Evolutionary conservation across 768 basidiomycete genomes (phyloP), one percentile per base, ranked within the genome.

Genomic region (Rhizopogon rudus): DNA sequence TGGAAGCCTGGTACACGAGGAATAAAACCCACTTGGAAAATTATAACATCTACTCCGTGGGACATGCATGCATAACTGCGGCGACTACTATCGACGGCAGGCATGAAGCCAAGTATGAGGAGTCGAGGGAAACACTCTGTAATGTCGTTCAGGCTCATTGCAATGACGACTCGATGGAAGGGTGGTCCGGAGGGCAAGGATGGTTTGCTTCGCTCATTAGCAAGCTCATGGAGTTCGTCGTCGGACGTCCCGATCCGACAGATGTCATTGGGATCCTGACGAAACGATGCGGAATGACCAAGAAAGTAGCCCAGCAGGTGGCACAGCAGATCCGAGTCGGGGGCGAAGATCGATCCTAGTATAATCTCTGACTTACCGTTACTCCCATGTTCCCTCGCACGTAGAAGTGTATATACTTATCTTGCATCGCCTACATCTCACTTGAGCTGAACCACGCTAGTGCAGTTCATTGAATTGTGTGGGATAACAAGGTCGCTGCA

Each of bases 21-120:
- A 72, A 74, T 49, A 43, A 57, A 12, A 35, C 45, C 7, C 44
- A 54, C 51, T 73, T 72, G 40, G 42, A 45, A 37, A 55, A 7
- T 53, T 63, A 69, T 45, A 62, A 62, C 28, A 71, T 69, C 39
- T 46, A 61, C 37, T 61, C 71, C 14, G 59, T 58, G 22, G 74
- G 70, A 1, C 70, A 75, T 6, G 77, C 74, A 7, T 79, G 78
- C 56, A 65, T 78, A 55, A 77, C 76, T 1, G 72, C 74, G 2
- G 66, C 33, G 8, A 35, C 17, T 35, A 12, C 14, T 22, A 33
- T 63, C 31, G 60, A 58, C 2, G 68, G 67, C 53, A 64, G 60
- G 45, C 67, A 65, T 13, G 60, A 60, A 12, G 20, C 14, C 33
- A 76, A 74, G 54, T 76, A 73, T 44, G 48, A 58, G 6, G 61